phyloP scores from a whole-genome alignment of 352 stramenopile genomes.

The Phytophthora fragariae region DNA sequence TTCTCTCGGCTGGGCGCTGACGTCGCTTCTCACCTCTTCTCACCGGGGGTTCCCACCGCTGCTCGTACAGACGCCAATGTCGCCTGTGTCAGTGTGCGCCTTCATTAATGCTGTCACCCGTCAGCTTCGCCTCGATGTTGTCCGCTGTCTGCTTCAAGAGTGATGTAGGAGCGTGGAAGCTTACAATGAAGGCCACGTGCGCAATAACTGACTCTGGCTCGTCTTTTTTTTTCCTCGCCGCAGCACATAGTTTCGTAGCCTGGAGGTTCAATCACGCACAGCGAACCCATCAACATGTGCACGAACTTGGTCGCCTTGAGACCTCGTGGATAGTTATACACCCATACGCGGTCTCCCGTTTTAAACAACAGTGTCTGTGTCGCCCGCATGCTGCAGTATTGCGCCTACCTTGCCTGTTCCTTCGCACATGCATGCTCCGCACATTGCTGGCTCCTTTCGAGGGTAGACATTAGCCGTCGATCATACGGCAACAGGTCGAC shows the following conservation, averaged over 20 bases:
- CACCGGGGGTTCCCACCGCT: neutral
- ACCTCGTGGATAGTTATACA: neutral
- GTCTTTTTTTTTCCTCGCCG: neutral
- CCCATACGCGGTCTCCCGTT: neutral
- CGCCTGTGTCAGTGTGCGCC: neutral
- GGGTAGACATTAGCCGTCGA: neutral
- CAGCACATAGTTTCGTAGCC: constrained; percentile 6
- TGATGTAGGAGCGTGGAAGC: neutral
- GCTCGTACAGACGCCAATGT: neutral
- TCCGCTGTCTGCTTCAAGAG: neutral
- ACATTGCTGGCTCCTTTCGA: neutral
- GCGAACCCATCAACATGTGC: constrained; percentile 3
- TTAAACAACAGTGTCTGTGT: neutral
- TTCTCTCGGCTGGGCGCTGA: neutral
- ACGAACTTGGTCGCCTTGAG: constrained; percentile 2
- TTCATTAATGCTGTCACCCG: neutral
- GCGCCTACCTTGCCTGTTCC: neutral
- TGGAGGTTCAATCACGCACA: neutral
- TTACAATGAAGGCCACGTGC: constrained; percentile 4
- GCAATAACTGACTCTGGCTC: neutral
- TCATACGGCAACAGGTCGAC: neutral
- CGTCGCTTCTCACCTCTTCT: neutral
- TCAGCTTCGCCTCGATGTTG: neutral
- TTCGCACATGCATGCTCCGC: neutral
- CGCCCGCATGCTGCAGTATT: neutral